Evolutionary conservation across 2,329 filamentous ascomycete species (phyloP).

Genomic region (Tricladium varicosporioides): DNA sequence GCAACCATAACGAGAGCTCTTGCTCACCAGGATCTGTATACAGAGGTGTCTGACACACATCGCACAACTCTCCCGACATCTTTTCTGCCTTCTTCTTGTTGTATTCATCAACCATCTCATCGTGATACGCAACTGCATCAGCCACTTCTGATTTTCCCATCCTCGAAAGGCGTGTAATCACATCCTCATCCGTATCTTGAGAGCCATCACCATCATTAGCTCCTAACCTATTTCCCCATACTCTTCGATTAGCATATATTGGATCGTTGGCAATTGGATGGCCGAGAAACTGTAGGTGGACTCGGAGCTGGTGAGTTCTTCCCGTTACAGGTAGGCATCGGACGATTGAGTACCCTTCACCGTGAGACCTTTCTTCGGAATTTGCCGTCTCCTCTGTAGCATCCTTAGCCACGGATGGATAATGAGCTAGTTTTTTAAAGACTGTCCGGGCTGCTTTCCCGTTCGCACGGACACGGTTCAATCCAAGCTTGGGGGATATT

Average conservation of each 20-base stretch:
- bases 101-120: constrained; percentile 89
- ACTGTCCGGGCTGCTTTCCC: constrained; percentile 88
- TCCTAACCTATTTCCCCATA: constrained; percentile 83
- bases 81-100: constrained; percentile 89
- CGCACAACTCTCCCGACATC: constrained; percentile 81
- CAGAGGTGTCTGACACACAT: constrained; percentile 79
- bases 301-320: constrained; percentile 89
- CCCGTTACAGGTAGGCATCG: constrained; percentile 92
- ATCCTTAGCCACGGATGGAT: constrained; percentile 29
- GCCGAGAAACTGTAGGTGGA: constrained; percentile 91
- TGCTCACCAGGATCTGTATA: constrained; percentile 91
- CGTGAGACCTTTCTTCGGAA: neutral
- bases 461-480: constrained; percentile 91
- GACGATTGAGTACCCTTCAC: constrained; percentile 86
- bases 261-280: constrained; percentile 97
- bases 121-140: constrained; percentile 87
- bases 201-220: constrained; percentile 61
- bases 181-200: constrained; percentile 78
- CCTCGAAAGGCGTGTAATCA: constrained; percentile 77
- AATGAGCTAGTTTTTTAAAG: constrained; percentile 57
- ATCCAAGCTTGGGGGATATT: constrained; percentile 90
- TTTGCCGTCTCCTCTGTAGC: constrained; percentile 44
- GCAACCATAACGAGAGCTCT: constrained; percentile 89
- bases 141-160: constrained; percentile 96
- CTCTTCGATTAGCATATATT: constrained; percentile 91